Evolutionary conservation across 2,329 filamentous ascomycete genomes (phyloP).

Genomic region (Pseudopithomyces chartarum): DNA sequence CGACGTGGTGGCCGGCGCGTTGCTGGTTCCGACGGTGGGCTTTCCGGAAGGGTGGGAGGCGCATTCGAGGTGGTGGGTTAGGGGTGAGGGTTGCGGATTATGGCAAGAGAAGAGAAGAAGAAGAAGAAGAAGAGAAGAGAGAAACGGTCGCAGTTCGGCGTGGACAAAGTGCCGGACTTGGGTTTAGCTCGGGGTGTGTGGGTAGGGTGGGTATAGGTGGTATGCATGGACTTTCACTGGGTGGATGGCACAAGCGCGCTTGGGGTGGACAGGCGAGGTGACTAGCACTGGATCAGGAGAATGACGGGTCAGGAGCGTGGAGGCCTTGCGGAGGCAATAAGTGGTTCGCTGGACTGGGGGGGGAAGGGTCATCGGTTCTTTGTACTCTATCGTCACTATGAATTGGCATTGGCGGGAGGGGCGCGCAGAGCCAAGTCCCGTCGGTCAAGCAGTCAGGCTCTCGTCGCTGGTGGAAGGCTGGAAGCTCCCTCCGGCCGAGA

Average conservation of each 20-base stretch:
- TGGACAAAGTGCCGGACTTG: conserved; percentile 1
- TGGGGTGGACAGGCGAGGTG: background rate
- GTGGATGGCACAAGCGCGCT: background rate
- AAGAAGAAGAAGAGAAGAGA: background rate
- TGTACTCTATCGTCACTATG: background rate
- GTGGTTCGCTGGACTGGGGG: background rate
- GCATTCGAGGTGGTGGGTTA: background rate
- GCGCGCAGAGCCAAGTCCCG: background rate
- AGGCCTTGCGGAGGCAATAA: background rate
- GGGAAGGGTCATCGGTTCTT: background rate
- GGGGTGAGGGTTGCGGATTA: background rate
- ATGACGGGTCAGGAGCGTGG: background rate
- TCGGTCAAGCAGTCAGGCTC: background rate
- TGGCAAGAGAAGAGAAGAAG: background rate
- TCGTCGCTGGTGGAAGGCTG: background rate
- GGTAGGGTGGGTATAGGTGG: conserved; percentile 1
- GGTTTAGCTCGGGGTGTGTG: background rate
- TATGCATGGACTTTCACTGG: background rate
- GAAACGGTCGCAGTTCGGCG: background rate
- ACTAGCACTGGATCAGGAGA: background rate
- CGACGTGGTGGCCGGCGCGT: conserved; percentile 1
- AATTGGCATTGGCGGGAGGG: background rate
- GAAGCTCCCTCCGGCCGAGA: conserved; percentile 1
- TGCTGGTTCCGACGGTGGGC: background rate
- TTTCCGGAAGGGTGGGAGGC: background rate